phyloP scores from a whole-genome alignment of 2,329 filamentous ascomycete species.

The Cercospora zeae-maydis region DNA sequence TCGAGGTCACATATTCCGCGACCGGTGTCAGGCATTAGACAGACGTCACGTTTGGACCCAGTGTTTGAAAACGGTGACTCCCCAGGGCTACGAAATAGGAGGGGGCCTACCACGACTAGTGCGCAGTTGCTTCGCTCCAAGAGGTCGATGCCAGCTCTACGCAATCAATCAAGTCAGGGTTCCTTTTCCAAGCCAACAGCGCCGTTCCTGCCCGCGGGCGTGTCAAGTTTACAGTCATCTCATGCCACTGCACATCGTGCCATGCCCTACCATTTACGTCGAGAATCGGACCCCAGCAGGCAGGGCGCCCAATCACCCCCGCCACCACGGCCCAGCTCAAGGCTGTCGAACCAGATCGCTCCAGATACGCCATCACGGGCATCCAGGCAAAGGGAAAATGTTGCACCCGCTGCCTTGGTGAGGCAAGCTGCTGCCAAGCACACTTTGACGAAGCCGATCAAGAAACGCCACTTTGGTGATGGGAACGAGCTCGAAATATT shows the following conservation, averaged over 20 bases:
- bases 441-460: slow-evolving; percentile 68
- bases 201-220: slow-evolving; percentile 77
- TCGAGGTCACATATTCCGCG: slow-evolving; percentile 71
- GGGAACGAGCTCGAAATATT: slow-evolving; percentile 90
- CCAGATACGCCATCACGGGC: slow-evolving; percentile 50
- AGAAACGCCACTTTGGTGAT: slow-evolving; percentile 76
- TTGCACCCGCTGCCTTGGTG: slow-evolving; percentile 50
- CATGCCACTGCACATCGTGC: slow-evolving; percentile 66
- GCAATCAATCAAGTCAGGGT: slow-evolving; percentile 40
- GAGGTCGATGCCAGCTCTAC: slow-evolving; percentile 58
- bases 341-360: slow-evolving; percentile 47
- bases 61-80: slow-evolving; percentile 85
- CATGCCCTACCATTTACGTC: slow-evolving; percentile 66
- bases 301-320: slow-evolving; percentile 43
- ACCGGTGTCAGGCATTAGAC: slow-evolving; percentile 56
- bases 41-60: slow-evolving; percentile 71
- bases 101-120: slow-evolving; percentile 52
- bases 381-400: slow-evolving; percentile 35
- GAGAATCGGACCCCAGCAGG: slow-evolving; percentile 68
- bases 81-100: slow-evolving; percentile 58
- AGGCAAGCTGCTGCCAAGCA: slow-evolving; percentile 59
- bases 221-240: slow-evolving; percentile 70
- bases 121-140: slow-evolving; percentile 57
- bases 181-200: slow-evolving; percentile 61
- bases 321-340: slow-evolving; percentile 45